Evolutionary conservation across 2,329 filamentous ascomycete genomes (phyloP).

Genomic region (Periconia sp.): DNA sequence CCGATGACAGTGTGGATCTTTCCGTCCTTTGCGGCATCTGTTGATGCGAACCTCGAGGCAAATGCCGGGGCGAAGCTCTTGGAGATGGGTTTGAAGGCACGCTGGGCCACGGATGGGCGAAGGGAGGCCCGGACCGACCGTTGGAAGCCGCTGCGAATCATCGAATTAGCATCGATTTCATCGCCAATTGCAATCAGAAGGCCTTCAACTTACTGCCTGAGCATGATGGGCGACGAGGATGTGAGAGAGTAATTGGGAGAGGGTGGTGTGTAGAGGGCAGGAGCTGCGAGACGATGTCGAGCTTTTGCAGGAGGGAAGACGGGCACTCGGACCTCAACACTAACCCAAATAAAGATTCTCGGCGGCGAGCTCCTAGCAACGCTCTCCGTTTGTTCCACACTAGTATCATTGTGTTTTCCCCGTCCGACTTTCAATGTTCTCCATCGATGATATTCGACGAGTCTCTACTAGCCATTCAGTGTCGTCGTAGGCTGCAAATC

Average conservation of each 20-base stretch:
- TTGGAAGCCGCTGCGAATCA: conserved; percentile 61
- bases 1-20: conserved; percentile 82
- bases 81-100: conserved; percentile 59
- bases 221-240: conserved; percentile 54
- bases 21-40: conserved; percentile 59
- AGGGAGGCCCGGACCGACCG: conserved; percentile 64
- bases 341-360: background rate
- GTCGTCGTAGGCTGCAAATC: too few species aligned
- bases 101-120: conserved; percentile 57
- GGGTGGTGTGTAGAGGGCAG: conserved; percentile 21
- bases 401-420: background rate
- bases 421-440: too few species aligned
- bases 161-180: conserved; percentile 42
- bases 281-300: conserved; percentile 2
- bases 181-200: conserved; percentile 40
- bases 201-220: conserved; percentile 58
- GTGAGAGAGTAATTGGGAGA: conserved; percentile 40
- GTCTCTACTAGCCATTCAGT: too few species aligned
- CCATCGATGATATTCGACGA: too few species aligned
- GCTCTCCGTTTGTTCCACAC: background rate
- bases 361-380: background rate
- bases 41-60: conserved; percentile 63
- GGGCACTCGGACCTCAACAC: background rate
- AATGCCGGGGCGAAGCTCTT: conserved; percentile 62
- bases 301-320: background rate